These are phyloP conservation scores for Leccinum pellstonianum DNA, from an alignment of 768 basidiomycete species.

Conservation along the genomic window DNA sequence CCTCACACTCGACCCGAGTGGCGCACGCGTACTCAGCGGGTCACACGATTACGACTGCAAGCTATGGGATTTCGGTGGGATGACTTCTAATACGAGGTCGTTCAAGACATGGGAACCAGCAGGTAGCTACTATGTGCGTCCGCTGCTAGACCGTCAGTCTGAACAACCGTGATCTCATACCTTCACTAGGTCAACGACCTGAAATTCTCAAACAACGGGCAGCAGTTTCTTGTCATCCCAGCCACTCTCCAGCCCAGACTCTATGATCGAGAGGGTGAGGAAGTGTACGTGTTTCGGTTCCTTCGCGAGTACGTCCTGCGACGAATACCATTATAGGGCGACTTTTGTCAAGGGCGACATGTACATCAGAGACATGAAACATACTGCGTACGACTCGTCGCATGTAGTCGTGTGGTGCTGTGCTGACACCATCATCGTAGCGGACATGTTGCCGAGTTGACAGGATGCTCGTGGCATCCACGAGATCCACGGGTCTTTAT, in stretches of 20 bases:
- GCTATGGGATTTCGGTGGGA: constrained; percentile 99
- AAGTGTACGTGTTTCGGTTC: constrained; percentile 60
- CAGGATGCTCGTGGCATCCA: constrained; percentile 92
- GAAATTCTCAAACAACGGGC: constrained; percentile 85
- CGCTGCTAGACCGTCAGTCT: background rate
- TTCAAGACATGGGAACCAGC: constrained; percentile 97
- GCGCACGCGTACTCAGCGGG: constrained; percentile 86
- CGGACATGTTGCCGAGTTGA: constrained; percentile 92
- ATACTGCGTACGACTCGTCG: constrained; percentile 76
- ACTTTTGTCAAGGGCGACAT: constrained; percentile 93
- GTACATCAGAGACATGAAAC: constrained; percentile 98
- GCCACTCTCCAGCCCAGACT: constrained; percentile 87
- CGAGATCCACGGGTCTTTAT: constrained; percentile 81
- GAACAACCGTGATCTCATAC: background rate
- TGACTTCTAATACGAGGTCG: constrained; percentile 86
- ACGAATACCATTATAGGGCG: constrained; percentile 58
- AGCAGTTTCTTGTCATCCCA: constrained; percentile 82
- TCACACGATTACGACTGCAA: constrained; percentile 98
- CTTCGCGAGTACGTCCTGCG: constrained; percentile 34
- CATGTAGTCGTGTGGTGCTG: constrained; percentile 5
- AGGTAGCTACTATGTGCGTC: constrained; percentile 82
- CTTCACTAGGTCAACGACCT: constrained; percentile 77
- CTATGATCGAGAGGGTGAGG: constrained; percentile 91
- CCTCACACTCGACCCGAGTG: constrained; percentile 88
- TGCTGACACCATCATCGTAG: constrained; percentile 40